phyloP scores from a whole-genome alignment of 768 basidiomycete genomes.

The Tephrocybe rancida region DNA sequence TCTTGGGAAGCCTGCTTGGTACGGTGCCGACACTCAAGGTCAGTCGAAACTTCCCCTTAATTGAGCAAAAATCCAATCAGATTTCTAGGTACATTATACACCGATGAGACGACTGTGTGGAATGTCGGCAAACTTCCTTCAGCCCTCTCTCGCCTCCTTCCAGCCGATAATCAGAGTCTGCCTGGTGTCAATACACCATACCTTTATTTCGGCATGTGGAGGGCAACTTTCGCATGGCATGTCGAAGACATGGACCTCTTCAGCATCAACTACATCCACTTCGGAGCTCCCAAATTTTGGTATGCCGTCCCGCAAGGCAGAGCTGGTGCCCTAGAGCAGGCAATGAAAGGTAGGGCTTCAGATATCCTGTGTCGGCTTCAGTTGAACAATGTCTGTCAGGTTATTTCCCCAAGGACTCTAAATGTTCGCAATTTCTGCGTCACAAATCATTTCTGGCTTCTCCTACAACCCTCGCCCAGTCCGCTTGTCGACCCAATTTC shows the following conservation, averaged over 20 bases:
- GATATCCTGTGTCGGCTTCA: background rate
- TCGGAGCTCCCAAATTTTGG: constrained; percentile 97
- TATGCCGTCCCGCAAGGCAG: constrained; percentile 92
- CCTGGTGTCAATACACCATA: constrained; percentile 98
- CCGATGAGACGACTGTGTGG: constrained; percentile 81
- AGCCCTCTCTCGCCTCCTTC: constrained; percentile 78
- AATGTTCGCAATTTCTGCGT: constrained; percentile 91
- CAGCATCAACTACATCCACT: constrained; percentile 99
- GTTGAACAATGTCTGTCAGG: constrained; percentile 41
- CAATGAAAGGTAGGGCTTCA: constrained; percentile 72
- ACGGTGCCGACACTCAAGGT: constrained; percentile 96
- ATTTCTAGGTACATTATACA: constrained; percentile 64
- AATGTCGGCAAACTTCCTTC: constrained; percentile 94
- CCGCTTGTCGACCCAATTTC: constrained; percentile 79
- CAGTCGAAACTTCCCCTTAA: constrained; percentile 17
- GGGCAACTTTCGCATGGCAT: constrained; percentile 98
- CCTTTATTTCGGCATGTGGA: constrained; percentile 99
- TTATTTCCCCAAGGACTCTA: constrained; percentile 87
- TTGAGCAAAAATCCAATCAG: too few species aligned
- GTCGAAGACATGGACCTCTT: constrained; percentile 99
- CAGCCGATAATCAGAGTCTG: constrained; percentile 64
- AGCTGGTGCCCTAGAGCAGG: constrained; percentile 80
- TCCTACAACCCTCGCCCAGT: constrained; percentile 77
- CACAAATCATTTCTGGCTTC: constrained; percentile 97
- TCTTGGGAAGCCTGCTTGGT: constrained; percentile 91